These are phyloP conservation scores for Metschnikowia peoriensis DNA, from an alignment of 805 yeast genomes.

Conservation along the genomic window DNA sequence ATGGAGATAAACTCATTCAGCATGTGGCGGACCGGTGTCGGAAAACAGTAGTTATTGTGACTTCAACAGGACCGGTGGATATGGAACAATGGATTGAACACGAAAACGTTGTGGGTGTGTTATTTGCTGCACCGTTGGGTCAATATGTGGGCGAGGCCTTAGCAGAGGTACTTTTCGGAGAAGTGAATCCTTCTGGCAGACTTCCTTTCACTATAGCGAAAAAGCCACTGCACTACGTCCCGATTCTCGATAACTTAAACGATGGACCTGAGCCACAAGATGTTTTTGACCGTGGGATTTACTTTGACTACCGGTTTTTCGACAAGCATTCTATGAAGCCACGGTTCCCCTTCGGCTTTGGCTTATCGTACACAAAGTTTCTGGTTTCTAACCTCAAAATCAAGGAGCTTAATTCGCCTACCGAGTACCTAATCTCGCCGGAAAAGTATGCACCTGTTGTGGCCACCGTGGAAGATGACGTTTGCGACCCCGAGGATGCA, in stretches of 20 bases:
- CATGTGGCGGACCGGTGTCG: slow-evolving; percentile 48
- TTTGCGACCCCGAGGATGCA: slow-evolving; percentile 55
- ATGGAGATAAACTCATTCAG: slow-evolving; percentile 53
- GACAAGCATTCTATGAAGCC: slow-evolving; percentile 56
- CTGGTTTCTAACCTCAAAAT: slow-evolving; percentile 37
- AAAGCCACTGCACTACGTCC: slow-evolving; percentile 46
- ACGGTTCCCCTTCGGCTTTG: slow-evolving; percentile 61
- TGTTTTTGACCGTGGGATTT: slow-evolving; percentile 46
- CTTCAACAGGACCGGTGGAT: slow-evolving; percentile 59
- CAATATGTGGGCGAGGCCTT: slow-evolving; percentile 55
- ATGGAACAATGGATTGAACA: slow-evolving; percentile 57
- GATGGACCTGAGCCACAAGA: slow-evolving; percentile 38
- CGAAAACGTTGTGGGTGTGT: slow-evolving; percentile 56
- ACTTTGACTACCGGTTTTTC: slow-evolving; percentile 56
- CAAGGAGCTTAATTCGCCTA: slow-evolving; percentile 40
- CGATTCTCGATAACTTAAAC: slow-evolving; percentile 37
- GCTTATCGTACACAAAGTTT: slow-evolving; percentile 53
- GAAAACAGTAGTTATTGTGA: slow-evolving; percentile 59
- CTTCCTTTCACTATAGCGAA: slow-evolving; percentile 64
- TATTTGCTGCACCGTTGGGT: slow-evolving; percentile 59
- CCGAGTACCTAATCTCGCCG: slow-evolving; percentile 46
- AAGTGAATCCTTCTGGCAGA: slow-evolving; percentile 59
- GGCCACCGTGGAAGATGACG: slow-evolving; percentile 43
- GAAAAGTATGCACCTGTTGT: slow-evolving; percentile 45
- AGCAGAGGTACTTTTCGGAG: slow-evolving; percentile 59